Evolutionary conservation across 768 basidiomycete genomes (phyloP).

Genomic region (Lentinula detonsa): DNA sequence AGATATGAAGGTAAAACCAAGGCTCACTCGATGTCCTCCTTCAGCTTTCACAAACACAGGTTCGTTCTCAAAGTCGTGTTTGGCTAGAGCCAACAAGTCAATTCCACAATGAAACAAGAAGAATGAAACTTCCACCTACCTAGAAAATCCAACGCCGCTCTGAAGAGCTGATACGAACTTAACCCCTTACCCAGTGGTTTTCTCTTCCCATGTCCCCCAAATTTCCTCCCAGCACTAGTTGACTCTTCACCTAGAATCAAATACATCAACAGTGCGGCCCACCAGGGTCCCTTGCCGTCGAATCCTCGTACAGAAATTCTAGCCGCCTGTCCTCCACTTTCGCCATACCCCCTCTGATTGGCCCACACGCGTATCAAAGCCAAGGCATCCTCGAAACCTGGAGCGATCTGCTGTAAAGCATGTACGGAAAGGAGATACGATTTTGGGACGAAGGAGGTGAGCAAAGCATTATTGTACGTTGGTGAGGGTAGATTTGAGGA

Average conservation of each 20-base stretch:
- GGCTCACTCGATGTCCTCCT: constrained; percentile 47
- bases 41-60: constrained; percentile 54
- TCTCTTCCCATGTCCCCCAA: constrained; percentile 24
- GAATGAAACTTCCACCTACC: constrained; percentile 38
- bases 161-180: constrained; percentile 88
- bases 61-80: constrained; percentile 56
- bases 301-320: constrained; percentile 62
- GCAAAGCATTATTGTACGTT: constrained; percentile 71
- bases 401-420: constrained; percentile 44
- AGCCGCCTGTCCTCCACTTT: constrained; percentile 31
- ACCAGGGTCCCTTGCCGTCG: constrained; percentile 61
- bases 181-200: constrained; percentile 72
- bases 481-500: constrained; percentile 51
- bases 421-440: constrained; percentile 50
- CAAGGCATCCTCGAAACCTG: constrained; percentile 69
- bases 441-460: constrained; percentile 44
- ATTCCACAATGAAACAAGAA: not conserved
- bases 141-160: constrained; percentile 78
- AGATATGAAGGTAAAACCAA: not conserved
- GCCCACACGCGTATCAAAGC: constrained; percentile 88
- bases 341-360: constrained; percentile 73
- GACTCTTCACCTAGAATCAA: constrained; percentile 66
- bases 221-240: constrained; percentile 17
- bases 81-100: constrained; percentile 38
- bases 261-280: constrained; percentile 56